Conservation (phyloP, 1,139 yeast species). For the Taiozyma sp. region DNA sequence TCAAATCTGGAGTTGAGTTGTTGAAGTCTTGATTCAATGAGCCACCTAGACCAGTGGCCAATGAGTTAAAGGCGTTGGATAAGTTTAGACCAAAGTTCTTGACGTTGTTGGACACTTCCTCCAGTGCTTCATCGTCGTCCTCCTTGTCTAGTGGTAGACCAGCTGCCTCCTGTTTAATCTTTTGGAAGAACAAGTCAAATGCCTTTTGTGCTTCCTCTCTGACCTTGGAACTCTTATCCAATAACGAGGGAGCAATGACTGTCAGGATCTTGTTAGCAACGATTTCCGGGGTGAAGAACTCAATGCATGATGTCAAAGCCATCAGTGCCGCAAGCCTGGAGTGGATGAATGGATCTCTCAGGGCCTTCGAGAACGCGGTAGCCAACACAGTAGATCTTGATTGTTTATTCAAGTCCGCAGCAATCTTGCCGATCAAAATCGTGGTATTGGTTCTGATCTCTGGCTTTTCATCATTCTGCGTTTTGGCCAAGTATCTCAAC, state of each 20-base stretch:
- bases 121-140: constrained; percentile 12
- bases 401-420: constrained; percentile 52
- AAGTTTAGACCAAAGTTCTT: constrained; percentile 25
- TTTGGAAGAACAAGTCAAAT: constrained; percentile 58
- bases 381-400: constrained; percentile 71
- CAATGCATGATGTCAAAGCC: constrained; percentile 65
- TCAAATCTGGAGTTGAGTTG: constrained; percentile 15
- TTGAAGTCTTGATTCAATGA: constrained; percentile 16
- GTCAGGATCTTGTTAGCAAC: constrained; percentile 83
- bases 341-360: constrained; percentile 76
- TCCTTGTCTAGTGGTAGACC: constrained; percentile 43
- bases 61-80: constrained; percentile 14
- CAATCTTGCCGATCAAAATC: constrained; percentile 67
- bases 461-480: constrained; percentile 81
- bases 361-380: constrained; percentile 81
- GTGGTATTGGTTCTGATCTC: constrained; percentile 86
- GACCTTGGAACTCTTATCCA: constrained; percentile 70
- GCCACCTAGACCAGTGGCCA: constrained; percentile 19
- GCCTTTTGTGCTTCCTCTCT: constrained; percentile 67
- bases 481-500: constrained; percentile 74
- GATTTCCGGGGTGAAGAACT: constrained; percentile 67
- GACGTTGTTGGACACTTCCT: constrained; percentile 24
- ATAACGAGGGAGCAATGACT: constrained; percentile 75
- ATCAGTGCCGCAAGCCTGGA: constrained; percentile 74
- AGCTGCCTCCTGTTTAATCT: constrained; percentile 61